These are phyloP conservation scores for Didymosphaeria variabile DNA, from an alignment of 2,329 filamentous ascomycete species.

Conservation along the genomic window DNA sequence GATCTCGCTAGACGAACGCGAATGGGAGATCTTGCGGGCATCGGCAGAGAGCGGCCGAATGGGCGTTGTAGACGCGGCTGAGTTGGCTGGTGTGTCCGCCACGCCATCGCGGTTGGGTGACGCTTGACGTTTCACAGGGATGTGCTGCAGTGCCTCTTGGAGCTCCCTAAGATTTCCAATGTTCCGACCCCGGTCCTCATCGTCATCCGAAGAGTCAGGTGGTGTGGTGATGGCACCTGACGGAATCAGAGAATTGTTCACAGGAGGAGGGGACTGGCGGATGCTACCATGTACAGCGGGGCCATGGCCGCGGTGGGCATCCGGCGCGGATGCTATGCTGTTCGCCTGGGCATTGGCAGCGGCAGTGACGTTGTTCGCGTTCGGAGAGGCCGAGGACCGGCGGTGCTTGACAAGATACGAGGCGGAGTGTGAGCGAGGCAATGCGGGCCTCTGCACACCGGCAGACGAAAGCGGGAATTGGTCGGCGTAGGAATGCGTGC, in stretches of 20 bases:
- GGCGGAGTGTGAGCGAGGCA: constrained; percentile 65
- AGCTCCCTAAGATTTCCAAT: constrained; percentile 69
- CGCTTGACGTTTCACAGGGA: constrained; percentile 70
- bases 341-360: constrained; percentile 41
- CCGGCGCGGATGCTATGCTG: constrained; percentile 32
- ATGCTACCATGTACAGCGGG: constrained; percentile 66
- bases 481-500: constrained; percentile 61
- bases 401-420: constrained; percentile 70
- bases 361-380: constrained; percentile 39
- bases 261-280: constrained; percentile 83
- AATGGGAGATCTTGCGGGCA: constrained; percentile 69
- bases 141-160: constrained; percentile 82
- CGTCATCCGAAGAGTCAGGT: constrained; percentile 90
- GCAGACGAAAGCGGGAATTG: constrained; percentile 45
- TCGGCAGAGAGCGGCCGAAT: constrained; percentile 58
- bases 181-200: constrained; percentile 72
- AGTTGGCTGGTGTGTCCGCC: constrained; percentile 28
- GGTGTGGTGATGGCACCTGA: constrained; percentile 88
- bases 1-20: constrained; percentile 67
- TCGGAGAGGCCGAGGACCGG: constrained; percentile 62
- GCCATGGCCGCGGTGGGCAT: constrained; percentile 35
- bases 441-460: constrained; percentile 53
- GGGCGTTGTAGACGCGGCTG: constrained; percentile 29
- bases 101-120: constrained; percentile 60
- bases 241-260: constrained; percentile 79